Conservation (phyloP, 805 yeast genomes). For the Candida krabiensis region DNA sequence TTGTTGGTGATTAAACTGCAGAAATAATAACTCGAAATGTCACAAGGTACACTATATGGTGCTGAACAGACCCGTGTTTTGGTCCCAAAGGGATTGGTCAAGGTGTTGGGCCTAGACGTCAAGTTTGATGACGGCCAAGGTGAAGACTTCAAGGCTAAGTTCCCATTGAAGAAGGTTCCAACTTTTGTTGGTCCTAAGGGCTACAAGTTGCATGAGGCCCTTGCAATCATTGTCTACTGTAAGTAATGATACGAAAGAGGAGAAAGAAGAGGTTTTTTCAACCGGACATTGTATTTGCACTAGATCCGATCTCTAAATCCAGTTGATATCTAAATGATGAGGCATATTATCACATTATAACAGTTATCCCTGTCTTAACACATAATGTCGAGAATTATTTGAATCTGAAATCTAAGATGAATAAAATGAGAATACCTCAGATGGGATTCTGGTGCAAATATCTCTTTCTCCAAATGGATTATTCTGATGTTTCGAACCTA, state of each 20-base stretch:
- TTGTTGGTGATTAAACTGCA: too few species aligned
- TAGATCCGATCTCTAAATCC: too few species aligned
- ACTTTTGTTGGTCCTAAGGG: slow-evolving; percentile 72
- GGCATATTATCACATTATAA: slow-evolving; percentile 44
- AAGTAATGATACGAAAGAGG: slow-evolving; percentile 19
- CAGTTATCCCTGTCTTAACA: slow-evolving; percentile 90
- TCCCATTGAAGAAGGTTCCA: slow-evolving; percentile 69
- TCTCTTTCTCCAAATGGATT: neutral
- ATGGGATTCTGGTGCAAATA: neutral
- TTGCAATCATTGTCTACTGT: slow-evolving; percentile 61
- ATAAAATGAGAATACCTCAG: too few species aligned
- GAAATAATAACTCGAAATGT: too few species aligned
- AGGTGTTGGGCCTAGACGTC: slow-evolving; percentile 60
- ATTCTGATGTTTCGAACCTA: neutral
- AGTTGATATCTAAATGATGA: slow-evolving; percentile 51
- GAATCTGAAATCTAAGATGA: slow-evolving; percentile 47
- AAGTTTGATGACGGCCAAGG: slow-evolving; percentile 23
- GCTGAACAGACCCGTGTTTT: slow-evolving; percentile 32
- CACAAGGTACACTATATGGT: slow-evolving; percentile 37
- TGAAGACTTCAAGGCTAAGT: slow-evolving; percentile 44
- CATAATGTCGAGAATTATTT: slow-evolving; percentile 65
- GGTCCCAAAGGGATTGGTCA: slow-evolving; percentile 45
- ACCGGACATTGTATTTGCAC: too few species aligned
- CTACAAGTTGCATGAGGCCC: slow-evolving; percentile 65
- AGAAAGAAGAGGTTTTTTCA: too few species aligned